phyloP scores from a whole-genome alignment of 2,329 filamentous ascomycete genomes.

The Ophiostoma triangulosporum region DNA sequence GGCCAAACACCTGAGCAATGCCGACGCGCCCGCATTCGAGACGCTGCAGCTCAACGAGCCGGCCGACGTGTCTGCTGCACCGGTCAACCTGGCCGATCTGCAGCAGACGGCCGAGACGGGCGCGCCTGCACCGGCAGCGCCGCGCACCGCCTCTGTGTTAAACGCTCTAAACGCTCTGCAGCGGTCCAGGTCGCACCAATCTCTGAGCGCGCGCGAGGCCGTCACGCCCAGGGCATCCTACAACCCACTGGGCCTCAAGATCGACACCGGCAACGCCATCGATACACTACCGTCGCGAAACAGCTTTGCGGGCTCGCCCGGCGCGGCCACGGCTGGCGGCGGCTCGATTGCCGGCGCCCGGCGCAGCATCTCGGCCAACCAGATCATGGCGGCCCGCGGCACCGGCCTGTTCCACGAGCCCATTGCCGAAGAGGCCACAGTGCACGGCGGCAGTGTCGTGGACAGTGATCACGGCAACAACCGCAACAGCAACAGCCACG shows the following conservation, averaged over 20 bases:
- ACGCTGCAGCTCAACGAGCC: constrained; percentile 37
- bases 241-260: neutral
- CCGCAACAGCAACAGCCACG: neutral
- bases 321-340: neutral
- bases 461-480: neutral
- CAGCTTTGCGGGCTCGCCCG: constrained; percentile 6
- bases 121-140: constrained; percentile 25
- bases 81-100: constrained; percentile 50
- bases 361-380: constrained; percentile 16
- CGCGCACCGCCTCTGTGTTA: constrained; percentile 19
- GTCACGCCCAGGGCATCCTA: neutral
- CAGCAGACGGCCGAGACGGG: constrained; percentile 47
- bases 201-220: neutral
- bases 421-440: constrained; percentile 30
- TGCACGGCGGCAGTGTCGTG: constrained; percentile 8
- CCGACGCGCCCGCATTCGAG: constrained; percentile 58
- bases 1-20: constrained; percentile 75
- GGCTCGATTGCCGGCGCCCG: constrained; percentile 10
- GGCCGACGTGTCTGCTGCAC: constrained; percentile 27
- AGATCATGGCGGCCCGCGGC: constrained; percentile 14
- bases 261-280: neutral
- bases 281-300: neutral
- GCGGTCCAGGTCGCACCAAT: constrained; percentile 15
- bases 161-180: constrained; percentile 14
- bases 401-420: constrained; percentile 23